These are phyloP conservation scores for Saccharomyces hybrid DNA, from an alignment of 1,139 yeast genomes.

Conservation along the genomic window DNA sequence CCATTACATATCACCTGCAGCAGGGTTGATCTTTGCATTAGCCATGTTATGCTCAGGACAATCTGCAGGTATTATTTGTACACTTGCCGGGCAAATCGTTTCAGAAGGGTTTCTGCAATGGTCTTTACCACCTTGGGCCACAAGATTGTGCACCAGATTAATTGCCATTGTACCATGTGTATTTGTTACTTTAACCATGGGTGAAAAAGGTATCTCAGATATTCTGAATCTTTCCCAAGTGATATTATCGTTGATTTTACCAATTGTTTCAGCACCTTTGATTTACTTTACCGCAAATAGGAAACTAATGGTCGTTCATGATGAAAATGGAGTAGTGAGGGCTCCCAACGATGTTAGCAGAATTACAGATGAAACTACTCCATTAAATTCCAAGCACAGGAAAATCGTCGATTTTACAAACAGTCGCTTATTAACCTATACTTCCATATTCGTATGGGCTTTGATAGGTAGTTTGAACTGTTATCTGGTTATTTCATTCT, in stretches of 20 bases:
- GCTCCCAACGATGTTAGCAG: constrained; percentile 11
- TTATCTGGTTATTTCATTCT: constrained; percentile 60
- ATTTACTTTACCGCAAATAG: constrained; percentile 74
- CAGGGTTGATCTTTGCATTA: constrained; percentile 85
- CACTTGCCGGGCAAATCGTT: constrained; percentile 94
- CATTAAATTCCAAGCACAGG: constrained; percentile 14
- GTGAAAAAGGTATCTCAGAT: constrained; percentile 76
- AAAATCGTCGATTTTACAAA: constrained; percentile 54
- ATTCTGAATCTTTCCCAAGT: constrained; percentile 86
- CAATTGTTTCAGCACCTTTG: constrained; percentile 85
- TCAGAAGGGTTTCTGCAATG: constrained; percentile 87
- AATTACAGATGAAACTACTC: constrained; percentile 18
- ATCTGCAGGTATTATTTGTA: constrained; percentile 96
- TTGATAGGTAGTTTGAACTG: constrained; percentile 65
- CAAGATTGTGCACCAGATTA: constrained; percentile 74
- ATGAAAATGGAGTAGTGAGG: constrained; percentile 24
- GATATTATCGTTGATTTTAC: constrained; percentile 71
- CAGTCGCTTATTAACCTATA: constrained; percentile 44
- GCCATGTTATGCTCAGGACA: constrained; percentile 94
- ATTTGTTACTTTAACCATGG: constrained; percentile 65
- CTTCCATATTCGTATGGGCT: constrained; percentile 60
- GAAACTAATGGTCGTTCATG: constrained; percentile 64
- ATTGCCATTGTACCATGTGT: constrained; percentile 87
- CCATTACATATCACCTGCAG: constrained; percentile 73
- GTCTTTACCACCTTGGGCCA: constrained; percentile 78